phyloP scores from a whole-genome alignment of 2,329 filamentous ascomycete species.

The Fusarium secorum region DNA sequence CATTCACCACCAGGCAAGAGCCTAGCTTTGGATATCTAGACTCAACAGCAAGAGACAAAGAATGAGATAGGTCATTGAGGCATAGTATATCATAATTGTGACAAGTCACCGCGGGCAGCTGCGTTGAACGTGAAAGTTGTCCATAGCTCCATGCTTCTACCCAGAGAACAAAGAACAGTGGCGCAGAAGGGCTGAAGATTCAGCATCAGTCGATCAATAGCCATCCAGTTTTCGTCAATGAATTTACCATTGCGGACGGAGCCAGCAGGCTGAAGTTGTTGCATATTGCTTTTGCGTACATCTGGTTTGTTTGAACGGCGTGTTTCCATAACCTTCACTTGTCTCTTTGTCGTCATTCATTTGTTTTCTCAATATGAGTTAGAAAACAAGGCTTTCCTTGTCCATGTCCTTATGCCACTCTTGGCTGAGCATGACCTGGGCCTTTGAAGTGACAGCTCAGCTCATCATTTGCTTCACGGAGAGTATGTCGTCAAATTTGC shows the following conservation, averaged over 20 bases:
- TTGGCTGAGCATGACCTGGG: no score
- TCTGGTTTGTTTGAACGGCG: not conserved
- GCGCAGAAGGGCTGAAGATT: not conserved
- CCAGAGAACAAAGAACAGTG: not conserved
- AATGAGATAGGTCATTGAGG: not conserved
- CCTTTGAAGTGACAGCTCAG: not conserved
- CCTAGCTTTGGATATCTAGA: not conserved
- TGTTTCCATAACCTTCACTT: not conserved
- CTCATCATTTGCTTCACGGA: not conserved
- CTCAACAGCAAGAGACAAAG: not conserved
- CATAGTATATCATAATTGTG: rapidly evolving
- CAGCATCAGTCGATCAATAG: not conserved
- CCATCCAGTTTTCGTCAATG: rapidly evolving
- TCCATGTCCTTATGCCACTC: not conserved
- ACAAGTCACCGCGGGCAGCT: not conserved
- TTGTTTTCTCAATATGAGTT: rapidly evolving
- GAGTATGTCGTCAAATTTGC: no score
- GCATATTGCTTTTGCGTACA: not conserved
- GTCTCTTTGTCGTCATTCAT: not conserved
- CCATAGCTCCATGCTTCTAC: not conserved
- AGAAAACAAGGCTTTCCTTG: rapidly evolving
- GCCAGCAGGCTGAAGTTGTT: not conserved
- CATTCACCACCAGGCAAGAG: not conserved
- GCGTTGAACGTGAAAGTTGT: not conserved
- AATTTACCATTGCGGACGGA: no score